A percentile compares a stretch with the other conserved stretches of the same genome.
phyloP scores from a whole-genome alignment of 2,329 filamentous ascomycete genomes.

The Colletotrichum tanaceti region DNA sequence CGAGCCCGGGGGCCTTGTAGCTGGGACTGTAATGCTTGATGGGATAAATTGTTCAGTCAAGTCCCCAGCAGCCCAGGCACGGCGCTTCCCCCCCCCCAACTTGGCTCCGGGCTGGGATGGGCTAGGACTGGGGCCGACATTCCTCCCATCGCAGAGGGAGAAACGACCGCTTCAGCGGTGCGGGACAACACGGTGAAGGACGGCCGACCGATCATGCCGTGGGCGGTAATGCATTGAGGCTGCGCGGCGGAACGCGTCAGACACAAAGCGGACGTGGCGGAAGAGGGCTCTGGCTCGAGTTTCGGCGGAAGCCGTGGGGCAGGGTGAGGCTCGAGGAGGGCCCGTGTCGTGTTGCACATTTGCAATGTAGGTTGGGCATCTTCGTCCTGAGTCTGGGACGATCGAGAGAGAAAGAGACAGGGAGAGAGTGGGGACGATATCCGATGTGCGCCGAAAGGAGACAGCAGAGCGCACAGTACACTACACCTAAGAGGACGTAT shows the following conservation, averaged over 20 bases:
- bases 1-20: conserved; percentile 13
- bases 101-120: conserved; percentile 4
- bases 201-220: conserved; percentile 37
- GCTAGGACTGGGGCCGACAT: background rate
- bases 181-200: conserved; percentile 12
- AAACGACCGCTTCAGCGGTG: conserved; percentile 4
- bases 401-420: conserved; percentile 20
- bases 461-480: conserved; percentile 16
- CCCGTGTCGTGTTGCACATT: conserved; percentile 37
- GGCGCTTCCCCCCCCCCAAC: conserved; percentile 8
- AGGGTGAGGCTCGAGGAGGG: conserved; percentile 26
- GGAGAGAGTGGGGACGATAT: conserved; percentile 35
- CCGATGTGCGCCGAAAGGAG: conserved; percentile 28
- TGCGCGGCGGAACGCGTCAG: conserved; percentile 38
- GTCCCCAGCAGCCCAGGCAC: conserved; percentile 19
- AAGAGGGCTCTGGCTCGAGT: conserved; percentile 35
- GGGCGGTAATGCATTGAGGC: conserved; percentile 33
- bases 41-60: conserved; percentile 14
- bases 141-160: conserved; percentile 10
- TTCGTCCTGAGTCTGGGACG: conserved; percentile 40
- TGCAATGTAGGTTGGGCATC: conserved; percentile 25
- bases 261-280: conserved; percentile 31
- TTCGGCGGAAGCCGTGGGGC: conserved; percentile 37
- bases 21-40: conserved; percentile 20
- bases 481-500: too few species aligned